Evolutionary conservation across 768 basidiomycete species (phyloP).

Genomic region (Clitopilus hobsonii): DNA sequence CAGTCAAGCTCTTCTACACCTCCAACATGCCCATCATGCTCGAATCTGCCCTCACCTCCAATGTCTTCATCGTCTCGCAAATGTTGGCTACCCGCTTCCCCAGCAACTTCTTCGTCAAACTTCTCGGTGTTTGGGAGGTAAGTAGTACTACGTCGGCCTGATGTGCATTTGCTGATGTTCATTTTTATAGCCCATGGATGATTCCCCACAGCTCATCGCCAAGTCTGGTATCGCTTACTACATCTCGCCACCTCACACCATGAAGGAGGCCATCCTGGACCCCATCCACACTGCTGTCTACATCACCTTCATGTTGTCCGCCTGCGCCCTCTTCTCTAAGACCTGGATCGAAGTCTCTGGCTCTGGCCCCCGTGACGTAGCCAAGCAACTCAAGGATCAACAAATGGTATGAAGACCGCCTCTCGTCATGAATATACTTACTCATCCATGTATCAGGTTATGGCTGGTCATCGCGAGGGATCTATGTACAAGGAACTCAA

Average conservation of each 20-base stretch:
- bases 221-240: slow-evolving; percentile 93
- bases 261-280: slow-evolving; percentile 83
- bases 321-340: slow-evolving; percentile 97
- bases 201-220: slow-evolving; percentile 88
- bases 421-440: background rate
- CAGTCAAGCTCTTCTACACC: slow-evolving; percentile 98
- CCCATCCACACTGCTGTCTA: slow-evolving; percentile 92
- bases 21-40: slow-evolving; percentile 99
- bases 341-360: slow-evolving; percentile 99
- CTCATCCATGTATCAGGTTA: slow-evolving; percentile 39
- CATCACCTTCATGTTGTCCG: slow-evolving; percentile 87
- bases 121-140: slow-evolving; percentile 99
- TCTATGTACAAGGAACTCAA: slow-evolving; percentile 98
- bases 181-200: slow-evolving; percentile 79
- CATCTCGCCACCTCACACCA: slow-evolving; percentile 95
- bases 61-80: slow-evolving; percentile 94
- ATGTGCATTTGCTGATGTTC: background rate
- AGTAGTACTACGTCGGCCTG: slow-evolving; percentile 14
- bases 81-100: slow-evolving; percentile 95
- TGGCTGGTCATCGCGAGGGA: slow-evolving; percentile 90
- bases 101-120: slow-evolving; percentile 78
- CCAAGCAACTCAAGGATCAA: slow-evolving; percentile 98
- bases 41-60: slow-evolving; percentile 86
- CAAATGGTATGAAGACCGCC: slow-evolving; percentile 66
- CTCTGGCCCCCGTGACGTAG: slow-evolving; percentile 91